A percentile compares a stretch with the other conserved stretches of the same genome.
phyloP scores from a whole-genome alignment of 129 eudicot species.

The Pittosporum tobira region DNA sequence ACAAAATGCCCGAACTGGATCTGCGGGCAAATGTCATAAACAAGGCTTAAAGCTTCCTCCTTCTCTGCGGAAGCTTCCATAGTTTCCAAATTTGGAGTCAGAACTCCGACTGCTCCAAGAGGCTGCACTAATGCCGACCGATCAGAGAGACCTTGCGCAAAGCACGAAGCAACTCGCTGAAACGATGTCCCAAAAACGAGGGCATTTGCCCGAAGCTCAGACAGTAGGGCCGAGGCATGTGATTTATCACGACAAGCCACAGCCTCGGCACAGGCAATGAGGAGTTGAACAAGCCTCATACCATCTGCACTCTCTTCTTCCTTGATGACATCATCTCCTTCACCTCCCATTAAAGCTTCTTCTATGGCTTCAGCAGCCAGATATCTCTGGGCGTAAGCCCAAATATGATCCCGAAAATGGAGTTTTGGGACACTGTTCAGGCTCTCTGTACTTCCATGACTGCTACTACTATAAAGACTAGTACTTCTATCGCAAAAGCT shows the following conservation, averaged over 20 bases:
- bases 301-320: conserved; percentile 33
- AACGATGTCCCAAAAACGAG: conserved; percentile 39
- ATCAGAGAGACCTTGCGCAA: conserved; percentile 38
- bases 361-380: conserved; percentile 6
- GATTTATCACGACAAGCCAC: conserved; percentile 48
- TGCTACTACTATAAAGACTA: conserved; percentile 3
- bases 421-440: conserved; percentile 10
- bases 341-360: conserved; percentile 14
- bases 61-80: conserved; percentile 23
- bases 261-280: conserved; percentile 49
- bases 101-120: conserved; percentile 34
- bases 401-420: conserved; percentile 13
- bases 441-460: conserved; percentile 13
- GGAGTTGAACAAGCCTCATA: conserved; percentile 36
- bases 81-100: conserved; percentile 15
- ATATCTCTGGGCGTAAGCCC: conserved; percentile 10
- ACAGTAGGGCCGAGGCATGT: conserved; percentile 35
- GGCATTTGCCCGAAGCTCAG: conserved; percentile 35
- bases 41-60: conserved; percentile 33
- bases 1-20: conserved; percentile 39
- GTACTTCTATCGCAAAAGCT: background rate
- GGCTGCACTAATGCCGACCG: conserved; percentile 40
- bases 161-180: conserved; percentile 49
- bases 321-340: conserved; percentile 7
- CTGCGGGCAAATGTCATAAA: conserved; percentile 37